Evolutionary conservation across 148 eudicot species (phyloP), one percentile per base, ranked within the genome.

Genomic region (Linanthus parryae): DNA sequence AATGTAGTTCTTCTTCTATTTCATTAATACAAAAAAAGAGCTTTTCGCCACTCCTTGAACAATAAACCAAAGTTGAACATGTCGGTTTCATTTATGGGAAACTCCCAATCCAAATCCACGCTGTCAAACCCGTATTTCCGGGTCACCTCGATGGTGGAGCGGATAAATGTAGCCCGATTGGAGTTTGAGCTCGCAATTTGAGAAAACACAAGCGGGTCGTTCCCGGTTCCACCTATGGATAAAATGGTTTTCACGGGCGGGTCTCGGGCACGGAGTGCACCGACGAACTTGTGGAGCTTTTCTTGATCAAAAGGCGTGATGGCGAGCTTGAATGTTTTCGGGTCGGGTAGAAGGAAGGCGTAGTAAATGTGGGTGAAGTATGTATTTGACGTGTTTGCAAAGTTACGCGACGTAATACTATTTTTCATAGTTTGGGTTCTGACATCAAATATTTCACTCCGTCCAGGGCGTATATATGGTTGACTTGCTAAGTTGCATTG

Each of bases 11-110:
- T n/a, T n/a, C n/a, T n/a, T n/a, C n/a, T n/a, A n/a, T n/a, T n/a
- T n/a, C n/a, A n/a, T n/a, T n/a, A n/a, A n/a, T n/a, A n/a, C n/a
- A n/a, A n/a, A n/a, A n/a, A n/a, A n/a, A n/a, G n/a, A n/a, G n/a
- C n/a, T n/a, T n/a, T n/a, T n/a, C 59, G 54, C 68, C 68, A 69
- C 39, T 69, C 55, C 35, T 62, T 29, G 35, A 48, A 52, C 3
- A 61, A 20, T 14, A 52, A 61, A 40, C 48, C 56, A 15, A 61
- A 40, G 25, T 61, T 31, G 1, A n/a, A 13, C 65, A 61, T 61
- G 35, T 61, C 65, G 15, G 4, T 3, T 0, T 22, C 24, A 24
- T 51, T 61, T 21, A 6, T n/a, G 18, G 65, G 65, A 3, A 40
- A 61, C 39, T 61, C 65, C 65, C 65, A 61, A 33, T 52, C 65